Evolutionary conservation across 73 alveolate genomes (phyloP), one percentile per base, ranked within the genome.

Genomic region (Paramecium biaurelia): DNA sequence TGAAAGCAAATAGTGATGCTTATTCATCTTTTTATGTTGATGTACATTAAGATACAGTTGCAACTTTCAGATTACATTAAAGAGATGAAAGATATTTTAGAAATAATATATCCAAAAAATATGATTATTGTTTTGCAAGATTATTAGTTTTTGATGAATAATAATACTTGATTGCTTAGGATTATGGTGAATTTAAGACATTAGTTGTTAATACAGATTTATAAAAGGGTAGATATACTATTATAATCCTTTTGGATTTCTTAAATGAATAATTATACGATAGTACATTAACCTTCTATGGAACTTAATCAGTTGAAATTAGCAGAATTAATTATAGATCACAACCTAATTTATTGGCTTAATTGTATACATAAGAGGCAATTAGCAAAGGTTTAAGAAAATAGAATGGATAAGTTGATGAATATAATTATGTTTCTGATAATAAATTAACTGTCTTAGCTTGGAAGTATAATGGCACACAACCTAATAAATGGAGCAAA

Each of bases 41-140:
- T 11, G 37, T 74, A 11, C 30, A 37, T 34, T 10, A 28, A 74
- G 63, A 10, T 11, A 74, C 87, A 12, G 34, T 37, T 74, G 57
- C 59, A 4, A 37, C 59, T 1, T 37, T 74, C 8, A 37, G 67
- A 37, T 41, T 74, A 34, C 59, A 37, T 74, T 74, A 74, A 41
- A 74, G 59, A 74, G 87, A 74, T 74, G 56, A 74, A 34, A 74
- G 87, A 74, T 74, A 37, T 41, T 74, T 74, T 74, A 74, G 87
- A 41, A 74, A 74, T 74, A 74, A 74, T 21, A 74, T 74, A 0
- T 21, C 34, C 2, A 34, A 74, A 37, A 37, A 74, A 74, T 74
- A 74, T 74, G 59, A 74, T 37, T 74, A 74, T 74, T 28, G 68
- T 41, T 32, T 5, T 74, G 87, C 87, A 5, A 74, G 59, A 34